These are phyloP conservation scores for Flagelloscypha sp. DNA, from an alignment of 768 basidiomycete species.

Conservation along the genomic window DNA sequence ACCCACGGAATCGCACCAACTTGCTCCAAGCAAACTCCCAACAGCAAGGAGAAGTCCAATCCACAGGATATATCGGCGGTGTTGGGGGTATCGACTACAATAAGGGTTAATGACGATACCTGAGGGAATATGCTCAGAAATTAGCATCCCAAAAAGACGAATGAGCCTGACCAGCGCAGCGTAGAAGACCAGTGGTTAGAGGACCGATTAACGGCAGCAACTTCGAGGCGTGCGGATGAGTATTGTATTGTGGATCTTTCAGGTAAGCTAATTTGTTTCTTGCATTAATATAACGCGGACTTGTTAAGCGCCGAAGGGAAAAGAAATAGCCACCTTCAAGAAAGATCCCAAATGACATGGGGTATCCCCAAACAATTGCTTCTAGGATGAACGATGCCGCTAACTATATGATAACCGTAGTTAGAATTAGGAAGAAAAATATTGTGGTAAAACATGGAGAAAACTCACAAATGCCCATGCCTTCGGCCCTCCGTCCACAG, in stretches of 20 bases:
- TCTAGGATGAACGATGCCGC: conserved; percentile 19
- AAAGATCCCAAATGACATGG: conserved; percentile 21
- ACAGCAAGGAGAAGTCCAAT: conserved; percentile 16
- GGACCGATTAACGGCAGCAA: conserved; percentile 18
- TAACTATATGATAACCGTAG: conserved; percentile 12
- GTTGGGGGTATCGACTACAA: conserved; percentile 15
- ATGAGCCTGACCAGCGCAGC: conserved; percentile 8
- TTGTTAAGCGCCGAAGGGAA: no score
- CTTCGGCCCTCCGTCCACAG: conserved; percentile 15
- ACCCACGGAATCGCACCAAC: conserved; percentile 17
- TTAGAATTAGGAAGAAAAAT: not conserved
- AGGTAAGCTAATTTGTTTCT: conserved; percentile 13
- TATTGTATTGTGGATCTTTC: conserved; percentile 12
- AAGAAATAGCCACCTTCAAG: no score
- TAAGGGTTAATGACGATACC: conserved; percentile 19
- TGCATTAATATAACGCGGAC: not conserved
- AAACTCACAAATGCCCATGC: conserved; percentile 21
- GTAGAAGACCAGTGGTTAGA: conserved; percentile 15
- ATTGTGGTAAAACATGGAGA: not conserved
- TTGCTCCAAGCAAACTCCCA: conserved; percentile 17
- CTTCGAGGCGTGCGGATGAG: conserved; percentile 11
- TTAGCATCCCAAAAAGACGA: no score
- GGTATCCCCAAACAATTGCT: conserved; percentile 22
- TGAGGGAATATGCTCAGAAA: conserved; percentile 1
- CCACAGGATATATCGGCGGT: conserved; percentile 15